Evolutionary conservation across 768 basidiomycete species (phyloP), one percentile per base, ranked within the genome.

Genomic region (Epithele typhae): DNA sequence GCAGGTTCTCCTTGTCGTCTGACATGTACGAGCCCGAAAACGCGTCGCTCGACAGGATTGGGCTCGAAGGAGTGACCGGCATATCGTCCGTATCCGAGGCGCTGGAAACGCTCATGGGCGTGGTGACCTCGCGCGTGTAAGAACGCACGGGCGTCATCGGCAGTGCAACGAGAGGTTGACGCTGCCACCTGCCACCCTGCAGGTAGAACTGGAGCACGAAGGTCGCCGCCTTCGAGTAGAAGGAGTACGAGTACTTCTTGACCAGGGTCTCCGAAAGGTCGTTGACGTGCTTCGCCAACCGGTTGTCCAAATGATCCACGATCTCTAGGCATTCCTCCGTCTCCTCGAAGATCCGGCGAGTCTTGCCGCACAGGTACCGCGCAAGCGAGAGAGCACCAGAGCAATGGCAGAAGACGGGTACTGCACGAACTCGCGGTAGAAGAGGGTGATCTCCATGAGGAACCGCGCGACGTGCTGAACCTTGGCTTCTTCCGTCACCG

Each of bases 371-470:
- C 40, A 97, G 77, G 71, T 80, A 89, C 41, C 93, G 81, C 4
- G 96, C 89, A 37, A 98, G 78, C 5, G 90, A 86, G 55, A 98
- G 72, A 18, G 93, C 80, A 40, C 88, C 96, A 82, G 69, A 25
- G 96, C 95, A 61, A 97, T 86, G 34, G 87, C 78, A 1, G 90
- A 94, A 2, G 95, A 84, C 7, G 82, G 71, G 63, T 82, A 87
- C 59, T 82, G 82, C 67, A 96, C 75, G 67, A 94, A 98, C 63
- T 98, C 96, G 48, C 92, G 84, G 68, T 97, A 88, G 74, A 97
- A 98, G 42, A 99, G 81, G 24, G 96, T 97, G 60, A 97, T 92
- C 68, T 99, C 96, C 96, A 99, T 99, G 64, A 98, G 68, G 74
- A 98, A 99, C 40, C 96, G 84, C 3, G 96, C 92, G 53, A 98